Evolutionary conservation across 805 yeast genomes (phyloP).

Genomic region (Ogataea nitratoaversa): DNA sequence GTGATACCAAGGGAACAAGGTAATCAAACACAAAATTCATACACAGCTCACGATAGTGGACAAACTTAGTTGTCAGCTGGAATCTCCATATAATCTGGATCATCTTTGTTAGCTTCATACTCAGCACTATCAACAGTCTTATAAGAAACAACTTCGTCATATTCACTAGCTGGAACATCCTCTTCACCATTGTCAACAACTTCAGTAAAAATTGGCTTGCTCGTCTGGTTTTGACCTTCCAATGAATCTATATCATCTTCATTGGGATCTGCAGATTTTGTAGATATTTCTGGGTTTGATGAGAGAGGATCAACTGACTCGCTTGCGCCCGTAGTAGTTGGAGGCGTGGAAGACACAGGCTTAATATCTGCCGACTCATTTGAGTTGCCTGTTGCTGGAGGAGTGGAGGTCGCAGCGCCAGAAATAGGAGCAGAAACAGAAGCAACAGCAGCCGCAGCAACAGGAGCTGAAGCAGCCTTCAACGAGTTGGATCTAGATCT

Average conservation of each 20-base stretch:
- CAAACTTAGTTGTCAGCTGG: slow-evolving; percentile 17
- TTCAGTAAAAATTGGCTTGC: slow-evolving; percentile 31
- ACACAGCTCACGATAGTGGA: no score
- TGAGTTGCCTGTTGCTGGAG: slow-evolving; percentile 6
- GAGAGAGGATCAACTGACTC: no score
- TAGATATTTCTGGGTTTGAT: no score
- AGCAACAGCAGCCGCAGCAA: slow-evolving; percentile 32
- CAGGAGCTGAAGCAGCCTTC: slow-evolving; percentile 28
- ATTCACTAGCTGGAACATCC: slow-evolving; percentile 17
- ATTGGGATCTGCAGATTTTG: slow-evolving; percentile 11
- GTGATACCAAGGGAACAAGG: no score
- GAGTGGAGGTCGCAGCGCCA: slow-evolving; percentile 11
- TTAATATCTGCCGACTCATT: slow-evolving; percentile 3
- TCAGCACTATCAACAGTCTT: slow-evolving; percentile 49
- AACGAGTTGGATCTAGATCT: slow-evolving; percentile 20
- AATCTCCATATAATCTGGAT: slow-evolving; percentile 46
- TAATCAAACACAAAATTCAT: no score
- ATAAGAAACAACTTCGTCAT: slow-evolving; percentile 34
- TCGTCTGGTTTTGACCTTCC: slow-evolving; percentile 6
- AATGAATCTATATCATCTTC: slow-evolving; percentile 22
- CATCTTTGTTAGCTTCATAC: slow-evolving; percentile 38
- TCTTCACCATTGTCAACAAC: slow-evolving; percentile 23
- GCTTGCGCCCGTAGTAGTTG: no score
- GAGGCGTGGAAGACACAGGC: slow-evolving; percentile 2
- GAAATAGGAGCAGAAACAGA: slow-evolving; percentile 17